Conservation (phyloP, 2,329 filamentous ascomycete genomes). For the Hypoxylon sp. region DNA sequence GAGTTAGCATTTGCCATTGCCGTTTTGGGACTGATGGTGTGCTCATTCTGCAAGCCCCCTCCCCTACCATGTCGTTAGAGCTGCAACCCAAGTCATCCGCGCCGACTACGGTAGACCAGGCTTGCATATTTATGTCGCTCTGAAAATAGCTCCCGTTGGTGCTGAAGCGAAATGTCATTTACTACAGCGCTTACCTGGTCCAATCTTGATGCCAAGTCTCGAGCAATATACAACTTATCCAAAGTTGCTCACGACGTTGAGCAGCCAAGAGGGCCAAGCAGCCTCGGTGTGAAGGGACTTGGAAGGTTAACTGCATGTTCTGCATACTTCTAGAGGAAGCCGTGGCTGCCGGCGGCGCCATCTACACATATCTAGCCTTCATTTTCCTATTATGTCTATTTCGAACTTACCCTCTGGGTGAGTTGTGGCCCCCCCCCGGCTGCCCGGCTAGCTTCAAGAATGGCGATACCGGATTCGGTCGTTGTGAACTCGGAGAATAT, state of each 20-base stretch:
- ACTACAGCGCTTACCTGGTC: slow-evolving; percentile 45
- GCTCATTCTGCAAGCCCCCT: slow-evolving; percentile 37
- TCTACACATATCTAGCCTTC: slow-evolving; percentile 29
- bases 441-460: slow-evolving; percentile 29
- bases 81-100: slow-evolving; percentile 40
- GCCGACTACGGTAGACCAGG: slow-evolving; percentile 38
- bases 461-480: slow-evolving; percentile 41
- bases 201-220: slow-evolving; percentile 46
- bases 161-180: slow-evolving; percentile 48
- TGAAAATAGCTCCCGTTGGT: slow-evolving; percentile 48
- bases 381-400: slow-evolving; percentile 30
- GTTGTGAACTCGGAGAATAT: slow-evolving; percentile 49
- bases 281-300: slow-evolving; percentile 35
- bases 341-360: slow-evolving; percentile 18
- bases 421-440: slow-evolving; percentile 28
- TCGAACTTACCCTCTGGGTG: slow-evolving; percentile 10
- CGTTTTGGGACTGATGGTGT: slow-evolving; percentile 40
- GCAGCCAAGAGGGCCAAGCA: slow-evolving; percentile 27
- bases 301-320: slow-evolving; percentile 28
- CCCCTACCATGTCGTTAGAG: slow-evolving; percentile 32
- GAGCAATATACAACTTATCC: slow-evolving; percentile 39
- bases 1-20: slow-evolving; percentile 31
- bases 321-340: slow-evolving; percentile 15
- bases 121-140: slow-evolving; percentile 44
- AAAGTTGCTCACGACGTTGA: slow-evolving; percentile 35